Evolutionary conservation across 495 filamentous ascomycete species (phyloP).

Genomic region (Aspergillus nanangensis): DNA sequence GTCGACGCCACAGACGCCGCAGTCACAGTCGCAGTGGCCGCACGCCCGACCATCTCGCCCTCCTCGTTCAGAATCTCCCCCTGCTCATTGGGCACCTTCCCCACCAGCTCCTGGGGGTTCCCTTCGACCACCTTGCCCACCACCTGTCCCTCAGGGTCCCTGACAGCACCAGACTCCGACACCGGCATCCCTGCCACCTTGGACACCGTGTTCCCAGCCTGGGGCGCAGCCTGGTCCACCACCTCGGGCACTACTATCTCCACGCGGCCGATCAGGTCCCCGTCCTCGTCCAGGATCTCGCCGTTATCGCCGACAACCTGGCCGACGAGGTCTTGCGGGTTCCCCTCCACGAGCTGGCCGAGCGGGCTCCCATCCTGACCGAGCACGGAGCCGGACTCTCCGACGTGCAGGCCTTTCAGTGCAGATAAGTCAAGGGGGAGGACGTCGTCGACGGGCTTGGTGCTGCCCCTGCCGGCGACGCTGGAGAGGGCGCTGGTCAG

Average conservation of each 20-base stretch:
- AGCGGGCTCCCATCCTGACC: constrained; percentile 36
- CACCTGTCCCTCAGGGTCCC: constrained; percentile 49
- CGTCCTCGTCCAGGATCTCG: constrained; percentile 48
- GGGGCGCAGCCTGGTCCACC: constrained; percentile 21
- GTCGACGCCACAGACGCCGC: too few relatives aligned
- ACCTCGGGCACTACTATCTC: constrained; percentile 34
- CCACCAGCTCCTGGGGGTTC: constrained; percentile 56
- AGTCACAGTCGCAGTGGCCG: constrained; percentile 39
- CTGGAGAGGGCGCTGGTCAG: constrained; percentile 22
- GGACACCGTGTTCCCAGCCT: constrained; percentile 26
- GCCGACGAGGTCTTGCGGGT: constrained; percentile 39
- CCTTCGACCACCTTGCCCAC: constrained; percentile 58
- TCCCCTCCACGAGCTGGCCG: constrained; percentile 37
- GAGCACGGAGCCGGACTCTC: constrained; percentile 36
- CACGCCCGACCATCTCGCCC: constrained; percentile 57
- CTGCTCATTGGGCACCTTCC: constrained; percentile 54
- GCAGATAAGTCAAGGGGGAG: constrained; percentile 53
- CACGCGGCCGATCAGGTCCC: constrained; percentile 43
- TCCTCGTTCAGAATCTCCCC: constrained; percentile 63
- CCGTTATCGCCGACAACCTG: constrained; percentile 51
- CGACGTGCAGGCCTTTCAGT: constrained; percentile 64
- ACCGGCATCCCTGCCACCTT: constrained; percentile 55
- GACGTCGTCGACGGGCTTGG: constrained; percentile 25
- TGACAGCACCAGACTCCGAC: constrained; percentile 51
- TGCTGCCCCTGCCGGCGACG: constrained; percentile 10